phyloP scores from a whole-genome alignment of 2,329 filamentous ascomycete genomes.

The Monilinia fructigena region DNA sequence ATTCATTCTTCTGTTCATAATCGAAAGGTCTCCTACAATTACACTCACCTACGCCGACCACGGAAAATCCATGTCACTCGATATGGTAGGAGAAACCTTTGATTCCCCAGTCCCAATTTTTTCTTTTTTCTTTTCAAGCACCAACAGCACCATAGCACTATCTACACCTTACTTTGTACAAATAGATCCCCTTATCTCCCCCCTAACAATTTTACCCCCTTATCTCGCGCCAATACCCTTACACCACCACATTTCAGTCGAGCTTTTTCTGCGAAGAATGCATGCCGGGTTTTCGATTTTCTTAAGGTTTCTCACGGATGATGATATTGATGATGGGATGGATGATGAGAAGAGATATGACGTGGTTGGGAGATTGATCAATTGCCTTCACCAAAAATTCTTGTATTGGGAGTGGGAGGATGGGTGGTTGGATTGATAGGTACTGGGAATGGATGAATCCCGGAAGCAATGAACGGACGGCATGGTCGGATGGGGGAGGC shows the following conservation, averaged over 20 bases:
- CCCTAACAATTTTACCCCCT: slow-evolving; percentile 8
- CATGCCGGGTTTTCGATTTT: slow-evolving; percentile 8
- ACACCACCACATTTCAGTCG: slow-evolving; percentile 17
- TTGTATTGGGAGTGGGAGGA: slow-evolving; percentile 25
- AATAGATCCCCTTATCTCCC: slow-evolving; percentile 15
- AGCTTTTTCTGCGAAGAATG: slow-evolving; percentile 17
- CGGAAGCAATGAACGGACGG: not conserved
- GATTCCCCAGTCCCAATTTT: not conserved
- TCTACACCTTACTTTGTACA: slow-evolving; percentile 18
- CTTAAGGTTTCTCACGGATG: slow-evolving; percentile 18
- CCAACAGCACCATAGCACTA: slow-evolving; percentile 18
- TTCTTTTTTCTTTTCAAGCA: slow-evolving; percentile 10
- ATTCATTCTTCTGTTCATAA: slow-evolving; percentile 9
- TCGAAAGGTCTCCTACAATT: slow-evolving; percentile 7
- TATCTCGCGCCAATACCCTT: slow-evolving; percentile 19
- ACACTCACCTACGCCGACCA: not conserved
- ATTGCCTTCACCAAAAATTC: slow-evolving; percentile 26
- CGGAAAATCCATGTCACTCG: slow-evolving; percentile 12
- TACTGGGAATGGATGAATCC: slow-evolving; percentile 25
- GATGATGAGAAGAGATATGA: slow-evolving; percentile 6
- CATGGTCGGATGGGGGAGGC: slow-evolving; percentile 4
- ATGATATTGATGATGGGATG: slow-evolving; percentile 15
- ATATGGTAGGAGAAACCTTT: slow-evolving; percentile 2
- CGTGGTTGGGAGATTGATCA: slow-evolving; percentile 9
- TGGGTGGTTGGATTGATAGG: slow-evolving; percentile 13